These are phyloP conservation scores for Entonaema liquescens DNA, from an alignment of 495 filamentous ascomycete species.

Conservation along the genomic window DNA sequence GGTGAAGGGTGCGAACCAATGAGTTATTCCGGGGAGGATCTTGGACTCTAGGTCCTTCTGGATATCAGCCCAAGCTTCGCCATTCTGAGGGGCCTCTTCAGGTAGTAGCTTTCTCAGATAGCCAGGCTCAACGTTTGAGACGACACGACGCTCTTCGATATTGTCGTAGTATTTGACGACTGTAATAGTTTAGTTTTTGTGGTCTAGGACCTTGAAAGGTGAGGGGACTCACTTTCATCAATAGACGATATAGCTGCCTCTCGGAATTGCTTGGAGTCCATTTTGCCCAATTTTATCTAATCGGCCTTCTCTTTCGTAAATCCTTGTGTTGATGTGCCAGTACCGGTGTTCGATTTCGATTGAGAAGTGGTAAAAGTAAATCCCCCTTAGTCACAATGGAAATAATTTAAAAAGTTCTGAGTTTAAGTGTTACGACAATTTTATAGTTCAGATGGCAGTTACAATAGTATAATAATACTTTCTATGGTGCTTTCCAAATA, in stretches of 20 bases:
- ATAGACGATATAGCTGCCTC: slow-evolving; percentile 82
- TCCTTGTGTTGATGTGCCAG: neutral
- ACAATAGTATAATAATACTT: neutral
- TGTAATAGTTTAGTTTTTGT: slow-evolving; percentile 46
- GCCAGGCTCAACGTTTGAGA: slow-evolving; percentile 82
- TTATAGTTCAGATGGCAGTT: neutral
- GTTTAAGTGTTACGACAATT: neutral
- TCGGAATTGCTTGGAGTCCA: slow-evolving; percentile 86
- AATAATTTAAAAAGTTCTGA: neutral
- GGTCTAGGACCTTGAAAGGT: neutral
- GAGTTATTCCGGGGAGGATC: slow-evolving; percentile 93
- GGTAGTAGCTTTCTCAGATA: slow-evolving; percentile 87
- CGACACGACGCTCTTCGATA: slow-evolving; percentile 73
- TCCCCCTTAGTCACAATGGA: neutral
- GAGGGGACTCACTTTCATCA: slow-evolving; percentile 74
- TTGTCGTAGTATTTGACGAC: slow-evolving; percentile 86
- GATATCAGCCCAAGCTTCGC: slow-evolving; percentile 82
- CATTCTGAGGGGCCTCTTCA: slow-evolving; percentile 70
- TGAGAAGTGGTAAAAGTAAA: neutral
- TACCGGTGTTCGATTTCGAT: neutral
- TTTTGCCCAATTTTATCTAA: slow-evolving; percentile 45
- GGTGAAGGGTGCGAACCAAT: slow-evolving; percentile 67
- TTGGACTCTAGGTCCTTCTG: slow-evolving; percentile 85
- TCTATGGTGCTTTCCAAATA: too few species aligned
- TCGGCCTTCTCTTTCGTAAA: neutral